These are phyloP conservation scores for Aschersonia sp. DNA, from an alignment of 2,329 filamentous ascomycete genomes.

Conservation along the genomic window DNA sequence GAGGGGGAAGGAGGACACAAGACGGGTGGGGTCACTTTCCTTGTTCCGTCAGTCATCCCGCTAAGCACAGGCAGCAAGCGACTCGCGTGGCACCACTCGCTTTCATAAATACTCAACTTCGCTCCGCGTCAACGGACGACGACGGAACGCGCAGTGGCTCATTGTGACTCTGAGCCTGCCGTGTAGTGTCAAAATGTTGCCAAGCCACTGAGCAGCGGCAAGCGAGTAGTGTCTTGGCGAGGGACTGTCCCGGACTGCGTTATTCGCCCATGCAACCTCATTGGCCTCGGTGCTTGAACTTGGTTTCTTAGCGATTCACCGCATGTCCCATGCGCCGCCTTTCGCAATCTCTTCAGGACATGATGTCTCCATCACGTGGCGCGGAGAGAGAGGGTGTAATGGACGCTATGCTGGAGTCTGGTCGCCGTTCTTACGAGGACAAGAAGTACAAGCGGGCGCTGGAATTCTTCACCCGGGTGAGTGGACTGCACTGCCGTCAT, in stretches of 20 bases:
- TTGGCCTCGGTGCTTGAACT: not conserved
- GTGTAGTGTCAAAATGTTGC: not conserved
- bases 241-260: not conserved
- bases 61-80: not conserved
- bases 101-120: too few species aligned
- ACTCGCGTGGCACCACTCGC: not conserved
- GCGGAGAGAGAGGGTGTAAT: slow-evolving; percentile 1
- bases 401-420: slow-evolving; percentile 13
- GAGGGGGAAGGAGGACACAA: not conserved
- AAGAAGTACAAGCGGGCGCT: slow-evolving; percentile 20
- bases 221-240: not conserved
- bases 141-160: too few species aligned
- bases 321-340: slow-evolving; percentile 3
- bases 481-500: not conserved
- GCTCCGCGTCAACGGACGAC: not conserved
- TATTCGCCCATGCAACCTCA: not conserved
- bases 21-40: not conserved
- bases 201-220: not conserved
- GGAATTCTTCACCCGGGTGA: slow-evolving; percentile 21
- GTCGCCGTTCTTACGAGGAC: slow-evolving; percentile 17
- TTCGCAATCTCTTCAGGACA: slow-evolving; percentile 4
- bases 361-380: slow-evolving; percentile 5
- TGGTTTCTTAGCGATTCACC: not conserved
- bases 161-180: not conserved
- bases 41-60: not conserved